phyloP scores from a whole-genome alignment of 2,329 filamentous ascomycete genomes.

The Colletotrichum noveboracense region DNA sequence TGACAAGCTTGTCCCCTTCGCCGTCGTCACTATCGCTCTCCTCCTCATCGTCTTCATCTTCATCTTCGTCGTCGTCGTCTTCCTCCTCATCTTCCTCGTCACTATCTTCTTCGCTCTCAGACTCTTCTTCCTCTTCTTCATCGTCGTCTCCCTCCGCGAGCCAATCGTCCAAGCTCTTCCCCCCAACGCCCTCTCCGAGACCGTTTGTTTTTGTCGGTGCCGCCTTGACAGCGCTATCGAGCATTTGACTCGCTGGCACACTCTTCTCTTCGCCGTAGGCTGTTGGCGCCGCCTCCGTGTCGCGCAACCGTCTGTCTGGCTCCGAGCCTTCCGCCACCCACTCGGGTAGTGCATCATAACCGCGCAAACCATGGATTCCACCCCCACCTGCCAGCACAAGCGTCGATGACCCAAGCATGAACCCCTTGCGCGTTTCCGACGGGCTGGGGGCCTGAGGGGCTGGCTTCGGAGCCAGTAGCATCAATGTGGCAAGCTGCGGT shows the following conservation, averaged over 20 bases:
- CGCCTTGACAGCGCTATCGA: constrained; percentile 61
- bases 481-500: constrained; percentile 86
- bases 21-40: constrained; percentile 29
- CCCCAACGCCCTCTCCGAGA: constrained; percentile 50
- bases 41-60: constrained; percentile 52
- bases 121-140: constrained; percentile 51
- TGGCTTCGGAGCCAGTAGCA: constrained; percentile 92
- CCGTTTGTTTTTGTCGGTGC: constrained; percentile 54
- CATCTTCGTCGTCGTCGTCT: constrained; percentile 47
- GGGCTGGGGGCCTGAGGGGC: constrained; percentile 90
- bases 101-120: constrained; percentile 54
- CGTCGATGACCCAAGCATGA: constrained; percentile 83
- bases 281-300: constrained; percentile 51
- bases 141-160: constrained; percentile 74
- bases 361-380: constrained; percentile 74
- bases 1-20: constrained; percentile 44
- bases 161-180: constrained; percentile 93
- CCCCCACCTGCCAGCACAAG: constrained; percentile 81
- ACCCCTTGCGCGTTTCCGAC: constrained; percentile 79
- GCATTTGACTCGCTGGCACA: constrained; percentile 65
- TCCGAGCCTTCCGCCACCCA: constrained; percentile 86
- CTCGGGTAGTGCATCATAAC: constrained; percentile 80
- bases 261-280: constrained; percentile 44
- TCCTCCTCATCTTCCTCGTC: constrained; percentile 56
- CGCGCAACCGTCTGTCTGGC: constrained; percentile 76